phyloP scores from a whole-genome alignment of 1,284 basidiomycete genomes.

The Stygiomarasmius scandens region DNA sequence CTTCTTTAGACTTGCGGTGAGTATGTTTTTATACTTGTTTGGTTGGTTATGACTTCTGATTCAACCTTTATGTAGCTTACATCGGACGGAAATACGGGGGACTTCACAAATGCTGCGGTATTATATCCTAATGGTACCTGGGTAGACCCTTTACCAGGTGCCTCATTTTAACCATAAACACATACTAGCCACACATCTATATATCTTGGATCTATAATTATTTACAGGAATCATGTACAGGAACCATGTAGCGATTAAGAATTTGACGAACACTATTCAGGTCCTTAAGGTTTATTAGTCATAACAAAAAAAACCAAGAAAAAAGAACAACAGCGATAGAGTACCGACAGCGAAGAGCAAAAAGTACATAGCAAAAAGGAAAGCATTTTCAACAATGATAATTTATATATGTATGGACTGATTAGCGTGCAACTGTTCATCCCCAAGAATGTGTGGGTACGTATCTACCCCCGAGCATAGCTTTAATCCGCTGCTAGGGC shows the following conservation, averaged over 20 bases:
- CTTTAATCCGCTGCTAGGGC: neutral
- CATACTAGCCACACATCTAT: neutral
- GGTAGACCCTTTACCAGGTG: constrained; percentile 70
- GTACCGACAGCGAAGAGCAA: constrained; percentile 6
- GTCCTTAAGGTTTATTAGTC: constrained; percentile 6
- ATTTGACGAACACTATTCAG: neutral
- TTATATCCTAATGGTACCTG: constrained; percentile 83
- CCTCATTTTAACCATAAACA: constrained; percentile 44
- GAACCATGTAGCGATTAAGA: constrained; percentile 7
- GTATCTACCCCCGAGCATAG: neutral
- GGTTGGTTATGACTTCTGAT: neutral
- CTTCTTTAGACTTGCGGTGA: constrained; percentile 83
- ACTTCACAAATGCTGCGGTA: constrained; percentile 82
- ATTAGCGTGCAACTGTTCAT: neutral
- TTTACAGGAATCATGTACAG: constrained; percentile 1
- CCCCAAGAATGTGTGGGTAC: neutral
- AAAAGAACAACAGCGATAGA: constrained; percentile 1
- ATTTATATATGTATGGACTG: neutral
- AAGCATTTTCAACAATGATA: neutral
- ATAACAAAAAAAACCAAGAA: constrained; percentile 4
- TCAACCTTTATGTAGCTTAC: constrained; percentile 49
- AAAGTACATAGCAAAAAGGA: constrained; percentile 2
- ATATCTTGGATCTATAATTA: constrained; percentile 2
- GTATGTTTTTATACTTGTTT: constrained; percentile 31
- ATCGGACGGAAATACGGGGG: constrained; percentile 57